A percentile compares a stretch with the other conserved stretches of the same genome.
Conservation (phyloP, 106 monocot species). For the Acorus calamus region DNA sequence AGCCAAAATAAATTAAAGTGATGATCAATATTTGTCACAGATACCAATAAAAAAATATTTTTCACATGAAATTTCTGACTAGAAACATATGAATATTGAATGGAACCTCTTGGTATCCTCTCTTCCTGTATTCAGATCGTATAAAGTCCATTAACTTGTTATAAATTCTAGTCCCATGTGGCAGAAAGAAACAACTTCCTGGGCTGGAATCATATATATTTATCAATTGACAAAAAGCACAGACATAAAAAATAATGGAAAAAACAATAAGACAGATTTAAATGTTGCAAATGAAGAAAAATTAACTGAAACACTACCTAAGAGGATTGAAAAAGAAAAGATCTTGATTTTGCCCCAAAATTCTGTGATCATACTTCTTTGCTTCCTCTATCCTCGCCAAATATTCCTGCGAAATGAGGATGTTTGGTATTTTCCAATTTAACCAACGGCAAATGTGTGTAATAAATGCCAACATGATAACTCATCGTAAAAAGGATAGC, state of each 20-base stretch:
- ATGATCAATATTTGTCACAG: too few relatives aligned
- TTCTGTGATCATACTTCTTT: constrained; percentile 90
- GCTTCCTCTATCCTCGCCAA: constrained; percentile 68
- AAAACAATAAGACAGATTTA: neutral
- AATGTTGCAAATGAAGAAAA: neutral
- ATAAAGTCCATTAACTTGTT: constrained; percentile 89
- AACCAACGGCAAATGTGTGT: neutral
- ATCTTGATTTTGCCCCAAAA: constrained; percentile 89
- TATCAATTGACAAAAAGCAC: constrained; percentile 1
- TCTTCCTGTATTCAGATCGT: constrained; percentile 60
- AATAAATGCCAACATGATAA: neutral
- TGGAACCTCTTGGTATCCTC: constrained; percentile 91
- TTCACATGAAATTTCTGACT: neutral
- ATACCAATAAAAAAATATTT: neutral
- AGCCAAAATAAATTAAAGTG: constrained; percentile 1
- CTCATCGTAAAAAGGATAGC: too few relatives aligned
- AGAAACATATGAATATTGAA: too few relatives aligned
- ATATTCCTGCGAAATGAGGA: constrained; percentile 59
- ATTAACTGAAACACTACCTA: constrained; percentile 42
- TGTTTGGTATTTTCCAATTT: too few relatives aligned
- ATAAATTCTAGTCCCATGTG: constrained; percentile 79
- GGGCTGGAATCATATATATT: constrained; percentile 38
- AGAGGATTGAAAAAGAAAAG: constrained; percentile 95
- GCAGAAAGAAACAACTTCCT: constrained; percentile 95
- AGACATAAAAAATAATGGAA: constrained; percentile 1